These are phyloP conservation scores for Rauvolfia tetraphylla DNA, from an alignment of 257 asterid genomes.

Conservation along the genomic window DNA sequence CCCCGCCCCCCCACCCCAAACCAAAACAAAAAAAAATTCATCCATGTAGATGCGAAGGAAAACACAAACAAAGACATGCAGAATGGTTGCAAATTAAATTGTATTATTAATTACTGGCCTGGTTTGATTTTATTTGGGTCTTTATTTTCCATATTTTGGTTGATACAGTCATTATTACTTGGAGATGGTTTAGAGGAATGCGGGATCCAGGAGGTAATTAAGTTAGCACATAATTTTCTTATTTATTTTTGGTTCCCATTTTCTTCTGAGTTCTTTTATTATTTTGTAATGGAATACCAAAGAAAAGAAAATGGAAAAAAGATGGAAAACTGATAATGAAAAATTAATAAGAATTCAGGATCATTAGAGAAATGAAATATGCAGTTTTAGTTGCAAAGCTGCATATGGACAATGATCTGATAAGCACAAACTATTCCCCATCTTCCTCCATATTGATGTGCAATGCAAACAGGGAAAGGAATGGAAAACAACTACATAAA, in stretches of 20 bases:
- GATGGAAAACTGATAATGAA: background rate
- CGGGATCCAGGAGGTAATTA: slow-evolving; percentile 90
- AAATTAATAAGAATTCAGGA: background rate
- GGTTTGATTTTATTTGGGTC: slow-evolving; percentile 4
- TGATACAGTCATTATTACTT: slow-evolving; percentile 71
- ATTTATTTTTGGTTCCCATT: slow-evolving; percentile 12
- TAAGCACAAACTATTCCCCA: background rate
- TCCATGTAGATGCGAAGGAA: background rate
- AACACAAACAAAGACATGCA: background rate
- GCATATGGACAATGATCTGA: background rate
- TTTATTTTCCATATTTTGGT: slow-evolving; percentile 22
- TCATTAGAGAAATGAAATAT: background rate
- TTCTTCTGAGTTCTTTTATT: background rate
- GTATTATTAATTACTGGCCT: background rate
- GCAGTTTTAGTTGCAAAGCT: background rate
- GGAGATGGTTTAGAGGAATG: slow-evolving; percentile 77
- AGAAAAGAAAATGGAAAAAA: background rate
- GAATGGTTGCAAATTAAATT: background rate
- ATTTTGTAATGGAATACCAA: background rate
- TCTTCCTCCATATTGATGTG: background rate
- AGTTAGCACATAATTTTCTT: slow-evolving; percentile 16
- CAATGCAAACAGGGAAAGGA: background rate
- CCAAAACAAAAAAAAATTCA: too few species aligned
- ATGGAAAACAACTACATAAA: background rate
- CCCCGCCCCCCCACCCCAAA: background rate